Evolutionary conservation across 345 rosid species (phyloP), one percentile per base, ranked within the genome.

Genomic region (Linum tenue): DNA sequence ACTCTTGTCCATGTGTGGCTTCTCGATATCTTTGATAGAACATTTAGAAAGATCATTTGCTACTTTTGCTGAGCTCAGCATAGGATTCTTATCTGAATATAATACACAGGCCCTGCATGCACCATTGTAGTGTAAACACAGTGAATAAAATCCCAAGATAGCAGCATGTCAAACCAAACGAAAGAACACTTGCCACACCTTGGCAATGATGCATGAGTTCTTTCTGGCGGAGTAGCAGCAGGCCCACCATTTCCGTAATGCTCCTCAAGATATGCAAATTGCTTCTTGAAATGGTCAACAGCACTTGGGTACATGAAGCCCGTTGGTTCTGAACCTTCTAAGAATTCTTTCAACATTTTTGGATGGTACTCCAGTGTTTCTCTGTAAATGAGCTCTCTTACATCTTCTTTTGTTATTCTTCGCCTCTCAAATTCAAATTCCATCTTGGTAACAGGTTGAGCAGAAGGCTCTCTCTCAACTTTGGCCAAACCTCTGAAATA

Each of bases 321-420:
- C 43, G 95, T 70, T 77, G 92, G 86, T 71, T 92, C 99, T 57
- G 90, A 81, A 57, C 99, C 99, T 73, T 78, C 88, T 71, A 85
- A 72, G 59, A 88, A 72, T 78, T 92, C 97, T 79, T 88, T 88
- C 2, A 85, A 92, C 56, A 92, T 82, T 56, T 92, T 90, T 76
- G 96, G 98, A 83, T 92, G 98, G 76, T 92, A 92, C 67, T 92
- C 98, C n/a, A 92, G 79, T 67, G 88, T 87, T 80, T 89, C 97
- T 15, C 86, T 77, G 68, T 87, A 92, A 55, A 92, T 87, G 62
- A 92, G 81, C 75, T 90, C 97, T 72, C 91, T 66, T 70, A 90
- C 81, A 73, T 92, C 98, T 66, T 92, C 97, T 77, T 90, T 87
- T 17, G 96, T 86, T 56, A 90, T 92, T 66, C 89, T 92, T 60